These are phyloP conservation scores for Ogataea trehaloabstinens DNA, from an alignment of 805 yeast genomes.

Conservation along the genomic window DNA sequence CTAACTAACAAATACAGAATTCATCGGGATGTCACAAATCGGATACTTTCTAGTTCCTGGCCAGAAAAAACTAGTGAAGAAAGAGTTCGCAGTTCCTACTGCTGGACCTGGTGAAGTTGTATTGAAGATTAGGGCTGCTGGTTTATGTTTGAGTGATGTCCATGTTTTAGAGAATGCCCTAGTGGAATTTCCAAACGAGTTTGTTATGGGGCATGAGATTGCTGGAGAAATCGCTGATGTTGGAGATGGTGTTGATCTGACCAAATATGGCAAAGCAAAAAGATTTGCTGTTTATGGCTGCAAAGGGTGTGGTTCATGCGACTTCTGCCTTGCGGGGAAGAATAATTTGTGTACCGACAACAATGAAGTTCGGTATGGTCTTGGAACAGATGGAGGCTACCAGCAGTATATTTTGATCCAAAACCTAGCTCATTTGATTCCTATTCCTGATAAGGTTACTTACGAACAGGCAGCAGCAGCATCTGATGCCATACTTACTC, in stretches of 20 bases:
- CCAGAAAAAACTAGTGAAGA: slow-evolving; percentile 6
- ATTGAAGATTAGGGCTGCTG: slow-evolving; percentile 17
- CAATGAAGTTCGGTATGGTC: slow-evolving; percentile 22
- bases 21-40: slow-evolving; percentile 7
- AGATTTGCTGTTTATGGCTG: slow-evolving; percentile 16
- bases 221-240: slow-evolving; percentile 25
- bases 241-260: slow-evolving; percentile 8
- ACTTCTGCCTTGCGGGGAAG: slow-evolving; percentile 25
- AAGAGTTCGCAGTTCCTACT: slow-evolving; percentile 7
- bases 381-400: slow-evolving; percentile 33
- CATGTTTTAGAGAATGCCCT: slow-evolving; percentile 31
- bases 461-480: slow-evolving; percentile 32
- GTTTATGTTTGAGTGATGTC: slow-evolving; percentile 41
- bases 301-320: slow-evolving; percentile 28
- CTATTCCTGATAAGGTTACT: slow-evolving; percentile 29
- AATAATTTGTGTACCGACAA: slow-evolving; percentile 25
- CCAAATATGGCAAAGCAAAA: slow-evolving; percentile 12
- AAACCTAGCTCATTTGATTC: slow-evolving; percentile 19
- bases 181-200: slow-evolving; percentile 3
- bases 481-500: slow-evolving; percentile 34
- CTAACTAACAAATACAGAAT: too few relatives aligned
- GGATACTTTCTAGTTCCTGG: slow-evolving; percentile 9
- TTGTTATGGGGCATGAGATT: slow-evolving; percentile 33
- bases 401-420: slow-evolving; percentile 27
- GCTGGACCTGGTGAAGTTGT: slow-evolving; percentile 9